phyloP scores from a whole-genome alignment of 1,139 yeast species.

The Scheffersomyces segobiensis region DNA sequence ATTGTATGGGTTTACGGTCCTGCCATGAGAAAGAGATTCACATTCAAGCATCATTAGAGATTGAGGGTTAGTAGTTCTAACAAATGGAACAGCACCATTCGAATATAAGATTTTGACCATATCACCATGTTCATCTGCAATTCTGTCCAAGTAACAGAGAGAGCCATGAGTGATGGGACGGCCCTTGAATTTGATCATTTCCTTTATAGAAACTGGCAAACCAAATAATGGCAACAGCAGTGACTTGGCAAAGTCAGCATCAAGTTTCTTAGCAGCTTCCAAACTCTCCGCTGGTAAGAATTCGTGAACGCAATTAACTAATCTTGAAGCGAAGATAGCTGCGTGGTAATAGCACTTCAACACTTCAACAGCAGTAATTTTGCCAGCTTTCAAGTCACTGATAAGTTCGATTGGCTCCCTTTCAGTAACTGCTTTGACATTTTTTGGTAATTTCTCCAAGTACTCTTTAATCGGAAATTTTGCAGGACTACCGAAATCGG shows the following conservation, averaged over 20 bases:
- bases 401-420: constrained; percentile 16
- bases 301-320: constrained; percentile 24
- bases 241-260: constrained; percentile 6
- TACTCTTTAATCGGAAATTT: constrained; percentile 18
- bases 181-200: constrained; percentile 16
- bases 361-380: constrained; percentile 9
- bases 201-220: constrained; percentile 25
- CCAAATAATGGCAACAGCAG: constrained; percentile 17
- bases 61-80: constrained; percentile 15
- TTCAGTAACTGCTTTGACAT: constrained; percentile 15
- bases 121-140: constrained; percentile 22
- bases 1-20: constrained; percentile 24
- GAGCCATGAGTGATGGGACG: constrained; percentile 13
- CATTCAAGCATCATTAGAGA: constrained; percentile 17
- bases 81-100: constrained; percentile 13
- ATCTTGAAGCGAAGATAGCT: constrained; percentile 20
- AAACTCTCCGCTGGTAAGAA: constrained; percentile 20
- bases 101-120: constrained; percentile 17
- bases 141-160: constrained; percentile 17
- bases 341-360: constrained; percentile 15
- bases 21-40: constrained; percentile 14
- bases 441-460: constrained; percentile 11
- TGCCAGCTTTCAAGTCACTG: constrained; percentile 11
- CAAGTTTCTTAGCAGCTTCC: constrained; percentile 17
- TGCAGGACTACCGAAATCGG: constrained; percentile 24